Percentiles rank a stretch among this genome's conserved stretches.
Conservation (phyloP, 176 grass and related monocot genomes). For the Oryza glaberrima region DNA sequence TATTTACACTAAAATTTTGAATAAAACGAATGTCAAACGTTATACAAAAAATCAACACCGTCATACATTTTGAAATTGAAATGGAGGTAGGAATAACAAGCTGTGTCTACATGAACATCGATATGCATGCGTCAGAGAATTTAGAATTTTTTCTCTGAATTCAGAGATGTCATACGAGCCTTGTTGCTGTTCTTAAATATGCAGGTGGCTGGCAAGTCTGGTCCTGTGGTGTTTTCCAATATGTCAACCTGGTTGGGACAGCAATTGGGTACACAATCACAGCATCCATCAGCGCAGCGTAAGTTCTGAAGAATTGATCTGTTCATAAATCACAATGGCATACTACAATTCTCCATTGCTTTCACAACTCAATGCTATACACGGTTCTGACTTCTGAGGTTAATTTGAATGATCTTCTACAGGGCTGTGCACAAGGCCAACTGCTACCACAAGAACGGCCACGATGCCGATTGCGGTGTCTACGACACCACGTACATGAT, state of each 20-base stretch:
- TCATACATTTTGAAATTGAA: no score
- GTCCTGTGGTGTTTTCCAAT: slow-evolving; percentile 79
- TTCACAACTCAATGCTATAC: background rate
- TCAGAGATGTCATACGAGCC: background rate
- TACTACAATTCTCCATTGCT: background rate
- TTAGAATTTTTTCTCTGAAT: slow-evolving; percentile 20
- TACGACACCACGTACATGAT: slow-evolving; percentile 76
- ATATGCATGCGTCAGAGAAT: background rate
- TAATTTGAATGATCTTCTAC: slow-evolving; percentile 1
- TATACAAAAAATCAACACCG: no score
- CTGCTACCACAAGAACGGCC: slow-evolving; percentile 73
- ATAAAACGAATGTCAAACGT: no score
- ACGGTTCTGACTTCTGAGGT: background rate
- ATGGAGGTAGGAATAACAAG: background rate
- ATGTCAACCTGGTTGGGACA: slow-evolving; percentile 74
- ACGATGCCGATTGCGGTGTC: slow-evolving; percentile 55
- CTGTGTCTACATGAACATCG: background rate
- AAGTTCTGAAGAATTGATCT: slow-evolving; percentile 33
- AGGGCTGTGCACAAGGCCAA: slow-evolving; percentile 82
- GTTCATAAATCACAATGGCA: background rate
- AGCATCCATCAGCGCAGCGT: slow-evolving; percentile 83
- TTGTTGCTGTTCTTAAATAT: background rate
- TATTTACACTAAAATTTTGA: no score
- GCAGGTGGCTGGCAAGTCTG: slow-evolving; percentile 70
- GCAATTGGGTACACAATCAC: slow-evolving; percentile 90